phyloP scores from a whole-genome alignment of 2,329 filamentous ascomycete species.

The Epichloe baconii region DNA sequence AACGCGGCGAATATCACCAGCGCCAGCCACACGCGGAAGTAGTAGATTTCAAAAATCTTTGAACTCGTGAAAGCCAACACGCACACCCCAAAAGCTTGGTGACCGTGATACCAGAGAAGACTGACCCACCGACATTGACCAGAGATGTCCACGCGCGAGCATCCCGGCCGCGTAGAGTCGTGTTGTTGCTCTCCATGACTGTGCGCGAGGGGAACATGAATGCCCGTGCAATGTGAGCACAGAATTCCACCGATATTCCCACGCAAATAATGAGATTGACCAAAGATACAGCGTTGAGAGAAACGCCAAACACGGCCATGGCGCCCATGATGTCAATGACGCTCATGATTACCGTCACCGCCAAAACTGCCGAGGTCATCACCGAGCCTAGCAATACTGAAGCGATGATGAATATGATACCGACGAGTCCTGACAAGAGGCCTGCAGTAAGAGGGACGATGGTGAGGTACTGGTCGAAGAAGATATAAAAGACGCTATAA shows the following conservation, averaged over 20 bases:
- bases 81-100: slow-evolving; percentile 83
- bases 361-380: slow-evolving; percentile 69
- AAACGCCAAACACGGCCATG: slow-evolving; percentile 82
- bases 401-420: slow-evolving; percentile 72
- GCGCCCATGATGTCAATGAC: slow-evolving; percentile 88
- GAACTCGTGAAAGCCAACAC: slow-evolving; percentile 90
- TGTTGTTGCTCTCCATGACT: slow-evolving; percentile 65
- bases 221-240: slow-evolving; percentile 87
- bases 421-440: slow-evolving; percentile 70
- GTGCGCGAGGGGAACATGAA: slow-evolving; percentile 84
- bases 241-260: slow-evolving; percentile 94
- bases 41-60: slow-evolving; percentile 99
- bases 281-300: slow-evolving; percentile 85
- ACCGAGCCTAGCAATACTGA: slow-evolving; percentile 73
- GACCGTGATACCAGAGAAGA: slow-evolving; percentile 91
- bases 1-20: slow-evolving; percentile 79
- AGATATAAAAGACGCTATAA: slow-evolving; percentile 96
- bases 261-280: slow-evolving; percentile 97
- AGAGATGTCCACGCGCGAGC: slow-evolving; percentile 85
- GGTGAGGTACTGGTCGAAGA: slow-evolving; percentile 90
- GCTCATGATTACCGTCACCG: slow-evolving; percentile 81
- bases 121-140: slow-evolving; percentile 86
- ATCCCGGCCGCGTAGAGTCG: slow-evolving; percentile 67
- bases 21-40: slow-evolving; percentile 92
- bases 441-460: slow-evolving; percentile 71